phyloP scores from a whole-genome alignment of 495 filamentous ascomycete genomes.

The Ascobolus immersus region DNA sequence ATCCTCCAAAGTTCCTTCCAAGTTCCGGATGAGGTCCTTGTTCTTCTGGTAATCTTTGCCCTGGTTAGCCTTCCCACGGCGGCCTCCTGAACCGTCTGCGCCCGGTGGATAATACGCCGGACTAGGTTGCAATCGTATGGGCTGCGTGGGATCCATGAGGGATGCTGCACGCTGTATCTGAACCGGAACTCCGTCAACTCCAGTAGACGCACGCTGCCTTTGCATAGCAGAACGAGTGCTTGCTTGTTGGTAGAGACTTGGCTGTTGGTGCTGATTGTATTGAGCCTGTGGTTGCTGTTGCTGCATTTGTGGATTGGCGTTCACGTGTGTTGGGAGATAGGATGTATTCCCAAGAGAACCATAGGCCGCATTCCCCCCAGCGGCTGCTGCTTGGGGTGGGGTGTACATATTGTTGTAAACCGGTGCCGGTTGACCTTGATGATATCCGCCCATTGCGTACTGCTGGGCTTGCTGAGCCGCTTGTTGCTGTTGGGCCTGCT shows the following conservation, averaged over 20 bases:
- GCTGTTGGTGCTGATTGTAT: slow-evolving; percentile 26
- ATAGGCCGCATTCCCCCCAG: too few relatives aligned
- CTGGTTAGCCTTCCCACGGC: slow-evolving; percentile 19
- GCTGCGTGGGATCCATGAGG: slow-evolving; percentile 83
- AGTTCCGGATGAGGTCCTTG: slow-evolving; percentile 71
- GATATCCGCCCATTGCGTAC: slow-evolving; percentile 15
- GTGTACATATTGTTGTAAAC: slow-evolving; percentile 40
- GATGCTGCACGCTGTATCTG: slow-evolving; percentile 90
- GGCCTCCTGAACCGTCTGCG: slow-evolving; percentile 50
- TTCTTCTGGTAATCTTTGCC: slow-evolving; percentile 35
- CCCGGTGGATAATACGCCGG: slow-evolving; percentile 95
- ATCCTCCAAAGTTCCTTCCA: slow-evolving; percentile 86
- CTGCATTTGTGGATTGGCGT: slow-evolving; percentile 3
- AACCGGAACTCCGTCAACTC: slow-evolving; percentile 83
- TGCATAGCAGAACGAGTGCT: slow-evolving; percentile 37
- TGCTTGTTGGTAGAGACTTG: slow-evolving; percentile 53
- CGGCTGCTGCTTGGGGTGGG: too few relatives aligned
- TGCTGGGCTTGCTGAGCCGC: slow-evolving; percentile 31
- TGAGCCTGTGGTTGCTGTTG: slow-evolving; percentile 6
- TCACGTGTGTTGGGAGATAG: too few relatives aligned
- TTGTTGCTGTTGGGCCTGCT: slow-evolving; percentile 29
- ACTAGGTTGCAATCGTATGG: slow-evolving; percentile 81
- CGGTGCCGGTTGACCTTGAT: slow-evolving; percentile 26
- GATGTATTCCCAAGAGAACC: too few relatives aligned
- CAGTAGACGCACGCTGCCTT: slow-evolving; percentile 82